These are phyloP conservation scores for Globisporangium nagaii DNA, from an alignment of 352 stramenopile genomes.

Conservation along the genomic window DNA sequence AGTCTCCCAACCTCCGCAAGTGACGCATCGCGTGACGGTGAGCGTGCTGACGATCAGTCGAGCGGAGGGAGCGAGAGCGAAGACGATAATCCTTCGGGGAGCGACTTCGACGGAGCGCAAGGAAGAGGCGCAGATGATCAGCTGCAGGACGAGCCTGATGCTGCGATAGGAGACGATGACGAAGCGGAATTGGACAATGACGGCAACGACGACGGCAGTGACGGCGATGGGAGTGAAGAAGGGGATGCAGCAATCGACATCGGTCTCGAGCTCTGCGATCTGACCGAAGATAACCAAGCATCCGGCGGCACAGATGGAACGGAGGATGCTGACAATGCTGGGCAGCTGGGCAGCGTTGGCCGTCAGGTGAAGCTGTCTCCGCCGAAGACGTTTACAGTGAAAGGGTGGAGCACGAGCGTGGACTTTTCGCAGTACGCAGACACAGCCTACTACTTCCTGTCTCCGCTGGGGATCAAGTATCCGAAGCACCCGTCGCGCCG, in stretches of 20 bases:
- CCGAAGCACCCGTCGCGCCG: constrained; percentile 23
- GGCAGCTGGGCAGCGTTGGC: not conserved
- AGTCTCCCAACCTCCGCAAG: not conserved
- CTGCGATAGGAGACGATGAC: constrained; percentile 10
- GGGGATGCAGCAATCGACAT: constrained; percentile 6
- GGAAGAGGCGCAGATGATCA: not conserved
- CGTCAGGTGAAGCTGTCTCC: not conserved
- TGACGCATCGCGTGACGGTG: not conserved
- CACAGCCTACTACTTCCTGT: constrained; percentile 11
- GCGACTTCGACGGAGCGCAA: not conserved
- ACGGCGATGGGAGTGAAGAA: constrained; percentile 27
- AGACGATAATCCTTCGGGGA: not conserved
- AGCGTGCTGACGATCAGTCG: not conserved
- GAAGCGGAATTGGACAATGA: constrained; percentile 13
- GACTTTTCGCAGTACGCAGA: constrained; percentile 8
- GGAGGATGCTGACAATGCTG: not conserved
- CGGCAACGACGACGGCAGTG: constrained; percentile 36
- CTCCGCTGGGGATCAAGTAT: constrained; percentile 4
- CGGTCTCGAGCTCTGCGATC: constrained; percentile 1
- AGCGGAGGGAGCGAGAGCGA: not conserved
- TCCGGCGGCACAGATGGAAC: not conserved
- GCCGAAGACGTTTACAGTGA: constrained; percentile 1
- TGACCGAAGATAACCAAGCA: not conserved
- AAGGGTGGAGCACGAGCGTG: not conserved
- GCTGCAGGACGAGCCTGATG: constrained; percentile 1